phyloP scores from a whole-genome alignment of 1,284 basidiomycete genomes.

The Fomitopsis palustris region DNA sequence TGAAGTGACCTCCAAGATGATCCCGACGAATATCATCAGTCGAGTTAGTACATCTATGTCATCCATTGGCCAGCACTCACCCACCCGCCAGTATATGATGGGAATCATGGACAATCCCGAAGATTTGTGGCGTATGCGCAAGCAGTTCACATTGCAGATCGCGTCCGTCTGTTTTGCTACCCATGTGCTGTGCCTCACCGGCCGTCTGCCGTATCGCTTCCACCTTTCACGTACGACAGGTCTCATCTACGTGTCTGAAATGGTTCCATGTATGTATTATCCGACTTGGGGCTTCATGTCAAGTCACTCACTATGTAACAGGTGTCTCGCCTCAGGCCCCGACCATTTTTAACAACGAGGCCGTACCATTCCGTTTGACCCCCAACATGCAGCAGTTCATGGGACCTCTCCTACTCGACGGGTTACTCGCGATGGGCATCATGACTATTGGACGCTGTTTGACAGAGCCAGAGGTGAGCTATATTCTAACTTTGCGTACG shows the following conservation, averaged over 20 bases:
- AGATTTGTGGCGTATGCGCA: constrained; percentile 96
- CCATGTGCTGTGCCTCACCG: constrained; percentile 83
- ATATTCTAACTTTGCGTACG: background rate
- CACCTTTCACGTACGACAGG: constrained; percentile 89
- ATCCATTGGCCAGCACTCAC: background rate
- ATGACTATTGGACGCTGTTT: constrained; percentile 91
- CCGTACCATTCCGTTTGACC: constrained; percentile 95
- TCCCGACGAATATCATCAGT: constrained; percentile 87
- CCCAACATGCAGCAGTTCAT: constrained; percentile 96
- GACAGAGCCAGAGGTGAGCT: constrained; percentile 85
- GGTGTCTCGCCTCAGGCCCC: constrained; percentile 51
- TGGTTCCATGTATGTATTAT: constrained; percentile 72
- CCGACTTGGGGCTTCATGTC: too few species aligned
- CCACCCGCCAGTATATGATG: constrained; percentile 73
- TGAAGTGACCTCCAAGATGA: constrained; percentile 86
- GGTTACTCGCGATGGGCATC: constrained; percentile 81
- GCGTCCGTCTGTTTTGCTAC: constrained; percentile 93
- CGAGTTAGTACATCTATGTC: constrained; percentile 52
- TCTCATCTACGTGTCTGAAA: constrained; percentile 86
- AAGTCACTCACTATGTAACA: too few species aligned
- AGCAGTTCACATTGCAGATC: constrained; percentile 92
- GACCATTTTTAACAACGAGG: constrained; percentile 76
- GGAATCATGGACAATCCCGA: constrained; percentile 81
- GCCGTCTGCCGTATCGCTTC: constrained; percentile 84
- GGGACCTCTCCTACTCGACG: constrained; percentile 88